phyloP scores from a whole-genome alignment of 2,329 filamentous ascomycete species.

The Epichloe scottii region DNA sequence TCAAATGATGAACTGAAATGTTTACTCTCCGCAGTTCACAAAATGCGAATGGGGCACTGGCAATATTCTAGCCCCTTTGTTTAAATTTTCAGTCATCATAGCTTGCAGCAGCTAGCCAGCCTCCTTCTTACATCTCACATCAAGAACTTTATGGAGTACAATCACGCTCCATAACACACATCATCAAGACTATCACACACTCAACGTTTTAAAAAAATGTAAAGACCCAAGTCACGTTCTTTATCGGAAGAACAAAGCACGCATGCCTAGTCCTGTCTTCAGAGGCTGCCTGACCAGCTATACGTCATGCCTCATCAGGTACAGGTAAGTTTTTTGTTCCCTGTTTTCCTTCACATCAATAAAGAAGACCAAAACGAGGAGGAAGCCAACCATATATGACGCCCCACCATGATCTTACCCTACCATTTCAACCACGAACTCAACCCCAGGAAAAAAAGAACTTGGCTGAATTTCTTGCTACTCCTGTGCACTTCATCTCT shows the following conservation, averaged over 20 bases:
- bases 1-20: too few relatives aligned
- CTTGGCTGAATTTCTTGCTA: background rate
- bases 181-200: background rate
- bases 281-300: slow-evolving; percentile 26
- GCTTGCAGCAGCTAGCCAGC: too few relatives aligned
- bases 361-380: slow-evolving; percentile 33
- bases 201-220: background rate
- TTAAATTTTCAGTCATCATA: too few relatives aligned
- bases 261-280: slow-evolving; percentile 24
- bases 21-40: too few relatives aligned
- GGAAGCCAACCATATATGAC: slow-evolving; percentile 29
- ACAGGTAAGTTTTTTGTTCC: slow-evolving; percentile 14
- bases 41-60: too few relatives aligned
- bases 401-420: slow-evolving; percentile 33
- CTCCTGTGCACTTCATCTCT: background rate
- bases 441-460: slow-evolving; percentile 4
- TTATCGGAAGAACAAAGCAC: slow-evolving; percentile 28
- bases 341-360: slow-evolving; percentile 25
- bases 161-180: background rate
- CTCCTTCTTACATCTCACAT: too few relatives aligned
- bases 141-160: background rate
- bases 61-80: too few relatives aligned
- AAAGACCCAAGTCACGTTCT: slow-evolving; percentile 12
- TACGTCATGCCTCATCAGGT: slow-evolving; percentile 24
- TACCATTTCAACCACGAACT: slow-evolving; percentile 15